Evolutionary conservation across 2,329 filamentous ascomycete genomes (phyloP).

Genomic region (Pseudogymnoascus sp.): DNA sequence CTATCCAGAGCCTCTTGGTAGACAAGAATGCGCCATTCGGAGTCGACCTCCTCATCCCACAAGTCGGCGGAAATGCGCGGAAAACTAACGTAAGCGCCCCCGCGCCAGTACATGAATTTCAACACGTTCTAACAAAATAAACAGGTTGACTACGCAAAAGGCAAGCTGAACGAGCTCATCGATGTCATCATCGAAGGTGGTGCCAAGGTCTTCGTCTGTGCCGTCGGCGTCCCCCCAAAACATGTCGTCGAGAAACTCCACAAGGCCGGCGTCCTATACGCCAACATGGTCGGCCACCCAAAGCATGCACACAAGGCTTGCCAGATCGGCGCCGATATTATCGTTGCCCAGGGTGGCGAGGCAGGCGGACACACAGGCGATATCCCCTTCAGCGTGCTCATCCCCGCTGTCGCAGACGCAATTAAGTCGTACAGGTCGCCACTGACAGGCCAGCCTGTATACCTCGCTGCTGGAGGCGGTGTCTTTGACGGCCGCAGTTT

Average conservation of each 20-base stretch:
- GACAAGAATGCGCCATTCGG: conserved; percentile 95
- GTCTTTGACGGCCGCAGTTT: conserved; percentile 88
- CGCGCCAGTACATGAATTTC: conserved; percentile 14
- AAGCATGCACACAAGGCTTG: conserved; percentile 98
- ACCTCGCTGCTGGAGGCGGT: conserved; percentile 91
- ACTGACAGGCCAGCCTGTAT: conserved; percentile 77
- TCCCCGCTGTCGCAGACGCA: conserved; percentile 81
- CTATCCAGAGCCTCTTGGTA: conserved; percentile 45
- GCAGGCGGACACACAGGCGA: conserved; percentile 95
- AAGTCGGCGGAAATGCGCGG: conserved; percentile 87
- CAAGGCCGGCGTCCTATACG: conserved; percentile 80
- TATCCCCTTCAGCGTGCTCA: conserved; percentile 83
- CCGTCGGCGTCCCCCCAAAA: conserved; percentile 88
- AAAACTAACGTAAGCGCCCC: conserved; percentile 59
- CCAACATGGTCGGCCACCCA: conserved; percentile 99
- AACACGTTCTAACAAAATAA: conserved; percentile 19
- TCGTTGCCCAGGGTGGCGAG: conserved; percentile 97
- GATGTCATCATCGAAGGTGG: conserved; percentile 89
- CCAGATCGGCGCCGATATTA: conserved; percentile 85
- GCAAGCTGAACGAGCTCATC: conserved; percentile 85
- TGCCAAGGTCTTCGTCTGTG: conserved; percentile 90
- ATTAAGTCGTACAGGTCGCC: conserved; percentile 76
- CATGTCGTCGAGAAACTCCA: conserved; percentile 85
- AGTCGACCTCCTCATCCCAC: conserved; percentile 85
- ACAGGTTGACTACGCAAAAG: conserved; percentile 99